Evolutionary conservation across 2,329 filamentous ascomycete genomes (phyloP), one percentile per base, ranked within the genome.

Genomic region (Neonectria ditissima): DNA sequence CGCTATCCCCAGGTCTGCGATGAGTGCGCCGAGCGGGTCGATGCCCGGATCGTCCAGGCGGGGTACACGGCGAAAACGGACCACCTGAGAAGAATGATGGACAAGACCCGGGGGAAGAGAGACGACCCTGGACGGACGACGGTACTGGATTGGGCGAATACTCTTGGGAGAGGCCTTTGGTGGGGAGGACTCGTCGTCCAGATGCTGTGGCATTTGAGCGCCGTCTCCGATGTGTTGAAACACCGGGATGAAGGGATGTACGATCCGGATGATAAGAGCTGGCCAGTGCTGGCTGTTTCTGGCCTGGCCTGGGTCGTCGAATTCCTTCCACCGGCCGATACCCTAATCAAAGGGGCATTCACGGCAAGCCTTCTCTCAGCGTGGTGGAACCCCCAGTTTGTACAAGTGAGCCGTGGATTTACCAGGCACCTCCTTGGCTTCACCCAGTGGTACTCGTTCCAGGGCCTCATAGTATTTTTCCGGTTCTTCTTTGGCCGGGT

Each of bases 1-100:
- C 87, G 91, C 53, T 98, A 97, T 75, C 96, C 96, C 0, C 93
- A 96, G 74, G 91, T 97, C 62, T 99, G 96, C 80, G 86, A 86
- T 66, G 83, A 88, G 48, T 99, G 96, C 78, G 91, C 92, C 67
- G 91, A 90, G 6, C 87, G 83, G 65, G 94, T 95, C 22, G 87
- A 91, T 66, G 81, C 86, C 37, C 86, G 89, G 65, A 89, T 97
- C 55, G 84, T 87, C 22, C 83, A 88, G 69, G 89, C 92, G 0
- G 90, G 88, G 9, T 97, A 97, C 75, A 91, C 89, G 32, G 94
- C 94, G 28, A 92, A 93, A 78, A 91, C 92, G n/a, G 93, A 97
- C 70, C 87, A 93, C 66, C 78, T 97, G 32, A 85, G 91, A 54
- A 87, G 91, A 65, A 89, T 93, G 82, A 88, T 97, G 80, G 89